Evolutionary conservation across 768 basidiomycete genomes (phyloP).

Genomic region (Lactarius akahatsu): DNA sequence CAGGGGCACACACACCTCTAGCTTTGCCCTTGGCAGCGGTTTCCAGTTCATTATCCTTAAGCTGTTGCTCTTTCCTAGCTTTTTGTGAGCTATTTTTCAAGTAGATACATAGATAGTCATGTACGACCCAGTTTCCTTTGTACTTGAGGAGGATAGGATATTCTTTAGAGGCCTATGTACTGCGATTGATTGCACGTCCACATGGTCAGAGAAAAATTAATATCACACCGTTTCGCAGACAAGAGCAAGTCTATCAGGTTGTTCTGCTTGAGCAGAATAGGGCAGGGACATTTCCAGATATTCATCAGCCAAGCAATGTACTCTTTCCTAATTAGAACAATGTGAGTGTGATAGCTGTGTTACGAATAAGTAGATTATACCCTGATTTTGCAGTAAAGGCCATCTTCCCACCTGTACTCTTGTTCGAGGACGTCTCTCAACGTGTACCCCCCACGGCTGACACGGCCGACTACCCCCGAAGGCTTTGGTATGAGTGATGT

Average conservation of each 20-base stretch:
- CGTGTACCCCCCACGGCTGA: not conserved
- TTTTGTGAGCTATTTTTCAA: slow-evolving; percentile 8
- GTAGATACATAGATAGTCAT: not conserved
- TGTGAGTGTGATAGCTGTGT: not conserved
- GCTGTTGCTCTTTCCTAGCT: slow-evolving; percentile 3
- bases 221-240: not conserved
- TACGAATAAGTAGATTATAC: not conserved
- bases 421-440: not conserved
- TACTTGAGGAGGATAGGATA: not conserved
- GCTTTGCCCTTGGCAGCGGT: not conserved
- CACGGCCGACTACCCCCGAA: not conserved
- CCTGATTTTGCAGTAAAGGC: not conserved
- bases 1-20: not conserved
- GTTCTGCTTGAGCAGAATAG: not conserved
- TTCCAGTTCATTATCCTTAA: not conserved
- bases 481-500: slow-evolving; percentile 6
- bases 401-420: slow-evolving; percentile 3
- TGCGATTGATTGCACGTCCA: not conserved
- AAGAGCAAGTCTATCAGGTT: not conserved
- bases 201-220: not conserved
- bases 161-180: not conserved
- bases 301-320: not conserved
- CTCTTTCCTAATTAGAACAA: not conserved
- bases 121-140: not conserved
- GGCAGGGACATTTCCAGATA: not conserved